Conservation (phyloP, 345 rosid species). For the Physaria fendleri region DNA sequence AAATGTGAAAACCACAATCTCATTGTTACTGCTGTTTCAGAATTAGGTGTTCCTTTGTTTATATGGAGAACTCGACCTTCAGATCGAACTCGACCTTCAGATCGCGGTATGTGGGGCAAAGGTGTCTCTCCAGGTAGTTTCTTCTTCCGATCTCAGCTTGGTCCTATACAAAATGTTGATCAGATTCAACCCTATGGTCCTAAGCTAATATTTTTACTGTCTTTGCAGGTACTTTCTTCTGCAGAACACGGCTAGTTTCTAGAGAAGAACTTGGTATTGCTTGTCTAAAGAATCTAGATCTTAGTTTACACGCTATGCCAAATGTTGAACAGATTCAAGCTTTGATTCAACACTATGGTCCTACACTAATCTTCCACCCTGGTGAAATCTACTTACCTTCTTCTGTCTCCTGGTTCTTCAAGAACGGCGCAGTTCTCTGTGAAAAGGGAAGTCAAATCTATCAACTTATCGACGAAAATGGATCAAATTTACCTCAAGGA, state of each 20-base stretch:
- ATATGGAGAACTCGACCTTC: constrained; percentile 65
- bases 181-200: constrained; percentile 78
- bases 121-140: constrained; percentile 76
- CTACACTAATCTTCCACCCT: constrained; percentile 51
- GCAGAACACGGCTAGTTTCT: constrained; percentile 37
- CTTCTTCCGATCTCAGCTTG: constrained; percentile 45
- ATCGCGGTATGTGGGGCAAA: constrained; percentile 57
- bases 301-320: constrained; percentile 64
- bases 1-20: constrained; percentile 43
- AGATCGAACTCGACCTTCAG: constrained; percentile 52
- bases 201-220: constrained; percentile 47
- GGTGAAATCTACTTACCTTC: constrained; percentile 46
- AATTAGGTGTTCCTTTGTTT: constrained; percentile 39
- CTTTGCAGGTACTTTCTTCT: constrained; percentile 63
- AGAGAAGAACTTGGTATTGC: constrained; percentile 35
- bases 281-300: constrained; percentile 61
- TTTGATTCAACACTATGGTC: constrained; percentile 63
- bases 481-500: constrained; percentile 67
- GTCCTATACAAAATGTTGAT: constrained; percentile 33
- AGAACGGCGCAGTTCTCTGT: constrained; percentile 53
- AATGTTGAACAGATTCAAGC: constrained; percentile 59
- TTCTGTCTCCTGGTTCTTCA: constrained; percentile 28
- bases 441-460: constrained; percentile 32
- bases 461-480: constrained; percentile 41
- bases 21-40: constrained; percentile 33